Evolutionary conservation across 768 basidiomycete species (phyloP), one percentile per base, ranked within the genome.

Genomic region (Panellus pusillus): DNA sequence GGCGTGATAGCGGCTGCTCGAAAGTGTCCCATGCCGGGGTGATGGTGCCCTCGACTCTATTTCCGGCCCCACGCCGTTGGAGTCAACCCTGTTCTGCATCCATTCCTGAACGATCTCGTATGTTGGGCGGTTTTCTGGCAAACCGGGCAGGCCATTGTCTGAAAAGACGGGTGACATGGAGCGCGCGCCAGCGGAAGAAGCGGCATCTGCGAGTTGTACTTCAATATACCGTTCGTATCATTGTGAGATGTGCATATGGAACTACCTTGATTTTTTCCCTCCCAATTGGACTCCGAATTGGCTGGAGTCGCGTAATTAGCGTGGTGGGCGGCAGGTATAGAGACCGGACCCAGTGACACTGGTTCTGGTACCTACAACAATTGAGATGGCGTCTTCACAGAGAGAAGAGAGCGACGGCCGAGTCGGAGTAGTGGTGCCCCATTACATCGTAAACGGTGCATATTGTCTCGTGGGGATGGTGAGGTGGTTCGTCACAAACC

Each of bases 241-340:
- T 38, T 24, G 24, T 24, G 24, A 18, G 24, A 57, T 27, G 37
- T 40, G 46, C 36, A 31, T 20, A 37, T 42, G 31, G 43, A 58
- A 53, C 44, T 54, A 76, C 75, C 74, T 46, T 68, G 63, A 46
- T 66, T 72, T 64, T 75, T 75, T 4, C 74, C 75, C 29, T 68
- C 65, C 75, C 75, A 78, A 60, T 73, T 72, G 27, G 75, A 76
- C 57, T 75, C 76, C 27, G 76, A 78, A 28, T 62, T 63, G 51
- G 61, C 64, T 58, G 67, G 66, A 41, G 59, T 63, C 48, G 54
- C 47, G 36, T 66, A 65, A 35, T 67, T 58, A 60, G 61, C 58
- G 44, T 58, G 47, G 36, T 61, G 47, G 63, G 48, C 54, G 51
- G 45, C 60, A 59, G 68, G 68, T 44, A 68, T 64, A 52, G 57